phyloP scores from a whole-genome alignment of 2,329 filamentous ascomycete species.

The Ascocoryne sarcoides region DNA sequence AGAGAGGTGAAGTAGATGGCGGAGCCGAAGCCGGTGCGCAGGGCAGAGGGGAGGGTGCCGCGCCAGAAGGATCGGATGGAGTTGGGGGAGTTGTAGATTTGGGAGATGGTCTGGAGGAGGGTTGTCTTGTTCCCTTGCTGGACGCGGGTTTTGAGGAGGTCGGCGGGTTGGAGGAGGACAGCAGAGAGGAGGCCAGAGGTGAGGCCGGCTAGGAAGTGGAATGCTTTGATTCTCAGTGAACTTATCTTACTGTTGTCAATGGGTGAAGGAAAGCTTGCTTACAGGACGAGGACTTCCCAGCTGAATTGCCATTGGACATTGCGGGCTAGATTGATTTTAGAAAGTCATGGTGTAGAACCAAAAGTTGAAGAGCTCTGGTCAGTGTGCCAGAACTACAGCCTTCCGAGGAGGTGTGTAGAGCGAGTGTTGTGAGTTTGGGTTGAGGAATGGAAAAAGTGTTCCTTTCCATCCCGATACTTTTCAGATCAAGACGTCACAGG shows the following conservation, averaged over 20 bases:
- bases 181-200: conserved; percentile 81
- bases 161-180: conserved; percentile 85
- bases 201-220: conserved; percentile 69
- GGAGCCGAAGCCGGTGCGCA: conserved; percentile 85
- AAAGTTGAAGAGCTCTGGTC: not conserved
- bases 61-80: conserved; percentile 73
- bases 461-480: not conserved
- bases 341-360: conserved; percentile 10
- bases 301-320: conserved; percentile 43
- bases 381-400: not conserved
- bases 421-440: no score
- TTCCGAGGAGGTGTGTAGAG: no score
- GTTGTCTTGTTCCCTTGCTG: conserved; percentile 74
- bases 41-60: conserved; percentile 83
- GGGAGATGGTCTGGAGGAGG: conserved; percentile 58
- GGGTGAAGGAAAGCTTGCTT: conserved; percentile 14
- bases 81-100: conserved; percentile 57
- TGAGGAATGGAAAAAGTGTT: no score
- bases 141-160: conserved; percentile 91
- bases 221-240: not conserved
- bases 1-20: conserved; percentile 90
- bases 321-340: conserved; percentile 19
- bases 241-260: not conserved
- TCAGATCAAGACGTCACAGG: not conserved
- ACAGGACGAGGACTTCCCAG: conserved; percentile 42